phyloP scores from a whole-genome alignment of 2,329 filamentous ascomycete genomes.

The Aquanectria penicillioides region DNA sequence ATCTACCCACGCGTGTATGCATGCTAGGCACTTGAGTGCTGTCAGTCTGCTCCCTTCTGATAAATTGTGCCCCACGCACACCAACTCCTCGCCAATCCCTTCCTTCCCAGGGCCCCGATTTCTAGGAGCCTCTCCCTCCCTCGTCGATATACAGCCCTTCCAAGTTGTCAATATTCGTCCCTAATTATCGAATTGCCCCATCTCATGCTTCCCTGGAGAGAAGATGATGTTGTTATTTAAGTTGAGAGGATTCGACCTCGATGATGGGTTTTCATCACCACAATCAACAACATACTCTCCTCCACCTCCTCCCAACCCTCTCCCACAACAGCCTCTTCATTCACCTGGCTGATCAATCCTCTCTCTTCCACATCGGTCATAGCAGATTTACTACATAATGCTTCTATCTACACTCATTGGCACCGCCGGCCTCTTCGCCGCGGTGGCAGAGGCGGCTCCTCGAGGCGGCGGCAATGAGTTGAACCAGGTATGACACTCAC shows the following conservation, averaged over 20 bases:
- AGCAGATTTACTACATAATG: slow-evolving; percentile 31
- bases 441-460: slow-evolving; percentile 41
- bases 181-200: slow-evolving; percentile 25
- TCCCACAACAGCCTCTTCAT: slow-evolving; percentile 23
- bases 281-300: slow-evolving; percentile 31
- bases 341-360: slow-evolving; percentile 19
- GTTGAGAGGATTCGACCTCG: slow-evolving; percentile 16
- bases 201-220: slow-evolving; percentile 27
- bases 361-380: background rate
- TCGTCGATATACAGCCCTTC: slow-evolving; percentile 28
- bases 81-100: background rate
- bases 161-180: slow-evolving; percentile 30
- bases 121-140: slow-evolving; percentile 22
- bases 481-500: slow-evolving; percentile 25
- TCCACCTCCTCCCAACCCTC: slow-evolving; percentile 7
- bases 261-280: slow-evolving; percentile 29
- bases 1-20: background rate
- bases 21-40: too few species aligned
- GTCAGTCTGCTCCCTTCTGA: slow-evolving; percentile 19
- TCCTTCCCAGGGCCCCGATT: slow-evolving; percentile 11
- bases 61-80: slow-evolving; percentile 2
- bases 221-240: slow-evolving; percentile 38
- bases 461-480: slow-evolving; percentile 22
- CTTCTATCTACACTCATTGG: slow-evolving; percentile 36
- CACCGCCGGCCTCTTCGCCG: slow-evolving; percentile 39